Percentiles rank a stretch among this genome's conserved stretches.
Conservation (phyloP, 2,329 filamentous ascomycete species). For the Emydomyces testavorans region DNA sequence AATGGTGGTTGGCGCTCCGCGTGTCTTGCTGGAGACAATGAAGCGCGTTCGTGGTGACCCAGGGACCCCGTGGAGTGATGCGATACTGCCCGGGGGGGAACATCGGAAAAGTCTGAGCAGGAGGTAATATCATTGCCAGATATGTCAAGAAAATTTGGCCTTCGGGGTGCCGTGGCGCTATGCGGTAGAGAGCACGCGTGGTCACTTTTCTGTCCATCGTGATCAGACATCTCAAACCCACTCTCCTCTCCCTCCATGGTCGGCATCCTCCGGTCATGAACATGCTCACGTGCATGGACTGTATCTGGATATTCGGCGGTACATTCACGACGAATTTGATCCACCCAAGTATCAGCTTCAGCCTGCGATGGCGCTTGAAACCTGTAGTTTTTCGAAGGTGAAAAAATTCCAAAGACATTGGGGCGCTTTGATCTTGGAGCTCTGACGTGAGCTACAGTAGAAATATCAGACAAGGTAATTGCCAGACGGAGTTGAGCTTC, state of each 20-base stretch:
- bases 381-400: constrained; percentile 80
- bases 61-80: constrained; percentile 25
- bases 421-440: constrained; percentile 78
- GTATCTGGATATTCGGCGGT: constrained; percentile 50
- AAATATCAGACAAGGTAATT: constrained; percentile 77
- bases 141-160: constrained; percentile 34
- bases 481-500: constrained; percentile 84
- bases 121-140: constrained; percentile 59
- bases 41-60: constrained; percentile 13
- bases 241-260: constrained; percentile 24
- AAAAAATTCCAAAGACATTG: constrained; percentile 86
- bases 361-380: constrained; percentile 62
- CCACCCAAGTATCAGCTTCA: constrained; percentile 79
- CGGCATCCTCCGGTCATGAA: constrained; percentile 16
- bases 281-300: constrained; percentile 32
- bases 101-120: constrained; percentile 77
- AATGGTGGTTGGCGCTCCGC: constrained; percentile 25
- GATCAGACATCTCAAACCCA: constrained; percentile 35
- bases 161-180: neutral
- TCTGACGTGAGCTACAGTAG: constrained; percentile 76
- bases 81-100: constrained; percentile 21
- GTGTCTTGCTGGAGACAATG: constrained; percentile 15
- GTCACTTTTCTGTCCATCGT: constrained; percentile 24
- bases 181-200: constrained; percentile 19
- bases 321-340: constrained; percentile 64